These are phyloP conservation scores for Beauveria bassiana DNA, from an alignment of 2,329 filamentous ascomycete species.

Conservation along the genomic window DNA sequence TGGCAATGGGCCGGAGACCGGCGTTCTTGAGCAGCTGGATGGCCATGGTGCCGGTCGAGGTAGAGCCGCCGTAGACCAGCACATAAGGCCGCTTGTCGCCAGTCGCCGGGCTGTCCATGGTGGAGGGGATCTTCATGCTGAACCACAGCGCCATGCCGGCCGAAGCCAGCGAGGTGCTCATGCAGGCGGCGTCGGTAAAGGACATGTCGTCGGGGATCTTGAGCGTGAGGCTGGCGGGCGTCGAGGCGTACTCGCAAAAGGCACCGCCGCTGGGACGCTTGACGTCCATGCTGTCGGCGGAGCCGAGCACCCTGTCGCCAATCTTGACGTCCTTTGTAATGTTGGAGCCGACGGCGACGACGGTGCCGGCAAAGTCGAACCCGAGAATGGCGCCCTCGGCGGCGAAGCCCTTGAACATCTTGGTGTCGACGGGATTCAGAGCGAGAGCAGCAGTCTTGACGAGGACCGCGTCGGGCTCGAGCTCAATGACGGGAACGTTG, in stretches of 20 bases:
- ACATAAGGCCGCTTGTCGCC: constrained; percentile 19
- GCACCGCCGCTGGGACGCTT: constrained; percentile 18
- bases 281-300: constrained; percentile 17
- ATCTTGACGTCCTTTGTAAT: constrained; percentile 11
- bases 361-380: constrained; percentile 26
- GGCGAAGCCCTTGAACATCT: constrained; percentile 21
- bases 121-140: constrained; percentile 20
- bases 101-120: constrained; percentile 13
- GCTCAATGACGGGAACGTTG: constrained; percentile 1
- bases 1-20: constrained; percentile 34
- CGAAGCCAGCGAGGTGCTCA: constrained; percentile 20
- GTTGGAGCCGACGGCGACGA: constrained; percentile 20
- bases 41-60: constrained; percentile 33
- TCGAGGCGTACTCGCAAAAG: constrained; percentile 23
- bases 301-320: constrained; percentile 22
- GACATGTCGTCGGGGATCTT: constrained; percentile 19
- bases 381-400: constrained; percentile 24
- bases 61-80: constrained; percentile 38
- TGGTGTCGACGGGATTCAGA: constrained; percentile 29
- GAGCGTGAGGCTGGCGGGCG: constrained; percentile 15
- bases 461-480: constrained; percentile 15
- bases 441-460: constrained; percentile 23
- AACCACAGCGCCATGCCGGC: constrained; percentile 24
- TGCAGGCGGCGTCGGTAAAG: constrained; percentile 19
- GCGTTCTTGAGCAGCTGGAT: constrained; percentile 33